Evolutionary conservation across 139 green algal species (phyloP).

Genomic region (Micractinium sp.): DNA sequence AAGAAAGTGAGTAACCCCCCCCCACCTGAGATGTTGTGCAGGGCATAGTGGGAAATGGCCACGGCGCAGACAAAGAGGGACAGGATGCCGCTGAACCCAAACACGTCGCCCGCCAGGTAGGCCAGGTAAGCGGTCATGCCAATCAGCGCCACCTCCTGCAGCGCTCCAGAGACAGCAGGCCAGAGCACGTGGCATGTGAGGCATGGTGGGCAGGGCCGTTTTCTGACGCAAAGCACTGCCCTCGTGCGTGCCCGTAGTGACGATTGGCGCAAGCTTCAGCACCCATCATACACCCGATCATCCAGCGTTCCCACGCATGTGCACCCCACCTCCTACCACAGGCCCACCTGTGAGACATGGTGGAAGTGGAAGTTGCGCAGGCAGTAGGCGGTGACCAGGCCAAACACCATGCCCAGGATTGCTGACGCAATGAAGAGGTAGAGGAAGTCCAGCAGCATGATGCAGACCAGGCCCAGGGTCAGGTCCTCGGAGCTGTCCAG

Average conservation of each 20-base stretch:
- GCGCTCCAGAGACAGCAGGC: neutral
- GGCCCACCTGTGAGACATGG: slow-evolving; percentile 12
- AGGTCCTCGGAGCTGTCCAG: slow-evolving; percentile 27
- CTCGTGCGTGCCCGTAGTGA: no score
- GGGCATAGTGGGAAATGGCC: slow-evolving; percentile 79
- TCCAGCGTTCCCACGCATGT: neutral
- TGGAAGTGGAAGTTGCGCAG: slow-evolving; percentile 46
- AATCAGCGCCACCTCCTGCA: slow-evolving; percentile 70
- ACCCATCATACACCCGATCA: no score
- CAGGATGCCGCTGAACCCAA: slow-evolving; percentile 79
- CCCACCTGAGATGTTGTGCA: slow-evolving; percentile 53
- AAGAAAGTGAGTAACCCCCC: no score
- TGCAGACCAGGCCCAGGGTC: slow-evolving; percentile 29
- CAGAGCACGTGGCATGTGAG: no score
- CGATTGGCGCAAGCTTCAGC: no score
- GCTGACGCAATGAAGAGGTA: slow-evolving; percentile 53
- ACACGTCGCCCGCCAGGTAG: slow-evolving; percentile 79
- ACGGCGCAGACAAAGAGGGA: slow-evolving; percentile 84
- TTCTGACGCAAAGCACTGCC: no score
- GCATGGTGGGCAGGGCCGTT: no score
- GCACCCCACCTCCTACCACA: neutral
- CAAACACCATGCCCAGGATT: slow-evolving; percentile 46
- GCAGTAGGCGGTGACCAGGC: slow-evolving; percentile 52
- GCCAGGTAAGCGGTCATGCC: slow-evolving; percentile 68
- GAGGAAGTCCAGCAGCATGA: slow-evolving; percentile 52